Percentiles rank a stretch among this genome's conserved stretches.
These are phyloP conservation scores for Phytophthora crassamura DNA, from an alignment of 352 stramenopile species.

Conservation along the genomic window DNA sequence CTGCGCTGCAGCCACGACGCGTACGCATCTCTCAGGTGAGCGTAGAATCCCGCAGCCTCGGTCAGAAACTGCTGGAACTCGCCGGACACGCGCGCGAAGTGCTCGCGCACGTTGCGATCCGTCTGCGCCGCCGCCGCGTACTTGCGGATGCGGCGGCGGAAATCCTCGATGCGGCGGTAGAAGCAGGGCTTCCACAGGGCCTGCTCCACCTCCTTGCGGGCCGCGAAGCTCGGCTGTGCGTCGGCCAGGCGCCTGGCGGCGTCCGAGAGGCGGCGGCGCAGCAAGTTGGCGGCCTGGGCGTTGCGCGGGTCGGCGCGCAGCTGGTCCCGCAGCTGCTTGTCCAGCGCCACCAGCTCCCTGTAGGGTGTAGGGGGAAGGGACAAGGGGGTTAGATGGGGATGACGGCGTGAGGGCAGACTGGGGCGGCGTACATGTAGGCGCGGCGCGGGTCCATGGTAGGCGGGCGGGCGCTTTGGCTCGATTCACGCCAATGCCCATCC, in stretches of 20 bases:
- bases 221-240: constrained; percentile 58
- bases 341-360: constrained; percentile 76
- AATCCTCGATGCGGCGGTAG: constrained; percentile 92
- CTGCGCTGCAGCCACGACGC: constrained; percentile 53
- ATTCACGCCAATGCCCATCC: too few relatives aligned
- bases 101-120: constrained; percentile 75
- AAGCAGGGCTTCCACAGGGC: constrained; percentile 92
- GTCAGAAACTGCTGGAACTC: constrained; percentile 83
- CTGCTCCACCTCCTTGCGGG: constrained; percentile 76
- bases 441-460: constrained; percentile 40
- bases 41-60: constrained; percentile 74
- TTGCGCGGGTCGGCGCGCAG: constrained; percentile 73
- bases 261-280: constrained; percentile 63
- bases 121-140: constrained; percentile 73
- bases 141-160: constrained; percentile 87
- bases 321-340: constrained; percentile 78
- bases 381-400: background rate
- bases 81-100: constrained; percentile 75
- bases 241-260: constrained; percentile 56
- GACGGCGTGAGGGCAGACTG: too few relatives aligned
- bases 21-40: constrained; percentile 64
- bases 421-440: constrained; percentile 33
- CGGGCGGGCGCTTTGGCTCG: too few relatives aligned
- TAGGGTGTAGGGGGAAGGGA: background rate
- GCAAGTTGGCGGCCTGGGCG: constrained; percentile 59